These are phyloP conservation scores for Amyloporia xantha DNA, from an alignment of 768 basidiomycete species.

Conservation along the genomic window DNA sequence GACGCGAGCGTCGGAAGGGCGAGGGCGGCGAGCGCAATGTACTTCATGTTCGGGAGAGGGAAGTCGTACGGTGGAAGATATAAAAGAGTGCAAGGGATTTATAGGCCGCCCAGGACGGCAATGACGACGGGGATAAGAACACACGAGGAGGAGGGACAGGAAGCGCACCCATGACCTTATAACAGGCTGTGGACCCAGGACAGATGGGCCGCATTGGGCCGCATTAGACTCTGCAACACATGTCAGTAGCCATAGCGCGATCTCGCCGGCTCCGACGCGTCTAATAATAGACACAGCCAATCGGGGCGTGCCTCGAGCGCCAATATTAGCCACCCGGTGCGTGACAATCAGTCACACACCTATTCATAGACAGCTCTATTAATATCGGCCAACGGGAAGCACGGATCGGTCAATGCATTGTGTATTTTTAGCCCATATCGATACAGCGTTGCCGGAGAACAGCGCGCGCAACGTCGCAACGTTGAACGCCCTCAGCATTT, in stretches of 20 bases:
- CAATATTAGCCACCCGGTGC: no score
- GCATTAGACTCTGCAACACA: no score
- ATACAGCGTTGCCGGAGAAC: background rate
- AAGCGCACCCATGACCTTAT: background rate
- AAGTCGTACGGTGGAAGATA: conserved; percentile 1
- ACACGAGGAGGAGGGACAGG: background rate
- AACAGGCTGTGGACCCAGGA: background rate
- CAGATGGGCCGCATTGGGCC: background rate
- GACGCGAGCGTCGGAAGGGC: conserved; percentile 35
- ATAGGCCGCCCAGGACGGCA: conserved; percentile 6
- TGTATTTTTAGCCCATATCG: background rate
- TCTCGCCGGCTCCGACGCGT: background rate
- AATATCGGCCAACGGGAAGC: background rate
- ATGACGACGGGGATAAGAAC: conserved; percentile 3
- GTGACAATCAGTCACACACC: background rate
- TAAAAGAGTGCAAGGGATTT: conserved; percentile 4
- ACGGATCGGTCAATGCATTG: no score
- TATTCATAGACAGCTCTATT: background rate
- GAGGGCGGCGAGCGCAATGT: conserved; percentile 23
- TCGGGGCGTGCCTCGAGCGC: background rate
- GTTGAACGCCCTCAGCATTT: background rate
- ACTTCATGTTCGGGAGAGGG: conserved; percentile 23
- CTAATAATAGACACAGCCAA: background rate
- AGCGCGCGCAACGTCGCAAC: background rate
- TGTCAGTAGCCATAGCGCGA: background rate